Evolutionary conservation across 192 early-diverging fungal genomes (phyloP), one percentile per base, ranked within the genome.

Genomic region (Globomyces pollinis-pini): DNA sequence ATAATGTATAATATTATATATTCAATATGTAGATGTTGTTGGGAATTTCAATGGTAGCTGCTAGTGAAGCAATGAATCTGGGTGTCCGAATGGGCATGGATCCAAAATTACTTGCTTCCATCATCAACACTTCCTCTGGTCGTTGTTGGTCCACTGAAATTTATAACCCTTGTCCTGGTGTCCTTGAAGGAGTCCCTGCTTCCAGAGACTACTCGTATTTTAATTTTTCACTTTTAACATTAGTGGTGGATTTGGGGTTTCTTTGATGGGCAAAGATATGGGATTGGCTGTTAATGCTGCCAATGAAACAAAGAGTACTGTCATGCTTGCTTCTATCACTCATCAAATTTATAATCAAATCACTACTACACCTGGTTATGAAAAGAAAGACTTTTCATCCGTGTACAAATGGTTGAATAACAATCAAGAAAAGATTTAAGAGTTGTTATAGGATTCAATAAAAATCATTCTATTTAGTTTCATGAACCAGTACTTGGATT

Each of bases 131-230:
- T 12, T 90, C 87, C 2, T 81, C 85, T 0, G 95, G 93, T 28
- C 76, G 91, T 21, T 92, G 89, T 75, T 98, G 95, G 93, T 83
- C 83, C 50, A 88, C 89, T 31, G 95, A 96, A 51, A 88, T 86
- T 2, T 89, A 92, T 59, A 93, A 95, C 64, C 95, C 93, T 29
- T 79, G 78, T 36, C 95, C 95, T 0, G 88, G 87, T 26, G 80
- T 92, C 29, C 74, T 89, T 65, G 71, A 82, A 4, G 85, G 78
- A 41, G 88, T 88, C 8, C 92, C 95, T 1, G 78, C 89, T 9
- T 76, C 79, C 26, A 77, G 83, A 13, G 84, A 76, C 30, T 98
- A 96, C 66, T 72, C 78, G n/a, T n/a, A n/a, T n/a, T n/a, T n/a
- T n/a, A n/a, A n/a, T n/a, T n/a, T n/a, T n/a, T n/a, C n/a, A n/a